Evolutionary conservation across 2,329 filamentous ascomycete genomes (phyloP).

Genomic region (Venturia aucupariae): DNA sequence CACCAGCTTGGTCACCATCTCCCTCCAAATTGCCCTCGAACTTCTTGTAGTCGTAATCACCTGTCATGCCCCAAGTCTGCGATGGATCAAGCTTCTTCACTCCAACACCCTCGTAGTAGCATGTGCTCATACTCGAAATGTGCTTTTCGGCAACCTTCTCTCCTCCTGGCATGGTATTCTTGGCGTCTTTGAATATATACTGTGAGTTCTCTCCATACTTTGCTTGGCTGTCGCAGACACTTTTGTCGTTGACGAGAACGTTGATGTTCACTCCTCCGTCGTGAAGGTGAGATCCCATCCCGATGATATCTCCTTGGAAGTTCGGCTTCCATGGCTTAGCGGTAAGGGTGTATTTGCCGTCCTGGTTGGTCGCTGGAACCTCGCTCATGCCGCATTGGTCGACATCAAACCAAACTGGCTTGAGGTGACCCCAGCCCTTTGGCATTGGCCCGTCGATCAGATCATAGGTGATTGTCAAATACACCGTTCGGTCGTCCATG

Average conservation of each 20-base stretch:
- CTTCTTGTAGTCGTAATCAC: constrained; percentile 13
- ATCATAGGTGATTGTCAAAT: constrained; percentile 12
- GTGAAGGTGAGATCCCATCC: constrained; percentile 12
- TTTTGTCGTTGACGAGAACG: background rate
- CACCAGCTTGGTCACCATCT: constrained; percentile 3
- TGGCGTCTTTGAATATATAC: background rate
- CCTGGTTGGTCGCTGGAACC: background rate
- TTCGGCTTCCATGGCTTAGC: constrained; percentile 10
- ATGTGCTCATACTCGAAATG: constrained; percentile 6
- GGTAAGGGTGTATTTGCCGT: constrained; percentile 8
- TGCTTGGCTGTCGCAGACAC: background rate
- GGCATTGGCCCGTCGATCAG: constrained; percentile 9
- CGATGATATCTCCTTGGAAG: constrained; percentile 13
- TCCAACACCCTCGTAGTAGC: background rate
- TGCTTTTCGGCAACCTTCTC: constrained; percentile 2
- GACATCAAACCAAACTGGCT: constrained; percentile 13
- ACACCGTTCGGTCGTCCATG: constrained; percentile 13
- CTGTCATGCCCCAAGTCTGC: constrained; percentile 9
- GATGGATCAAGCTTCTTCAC: background rate
- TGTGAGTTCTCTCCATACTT: constrained; percentile 5
- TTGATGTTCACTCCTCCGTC: constrained; percentile 1
- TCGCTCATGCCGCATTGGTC: constrained; percentile 12
- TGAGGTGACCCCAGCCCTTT: constrained; percentile 4
- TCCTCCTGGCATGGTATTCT: background rate
- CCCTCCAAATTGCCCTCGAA: background rate